Base-by-base conservation (phyloP, 495 filamentous ascomycete genomes). In the Physcia stellaris region DNA sequence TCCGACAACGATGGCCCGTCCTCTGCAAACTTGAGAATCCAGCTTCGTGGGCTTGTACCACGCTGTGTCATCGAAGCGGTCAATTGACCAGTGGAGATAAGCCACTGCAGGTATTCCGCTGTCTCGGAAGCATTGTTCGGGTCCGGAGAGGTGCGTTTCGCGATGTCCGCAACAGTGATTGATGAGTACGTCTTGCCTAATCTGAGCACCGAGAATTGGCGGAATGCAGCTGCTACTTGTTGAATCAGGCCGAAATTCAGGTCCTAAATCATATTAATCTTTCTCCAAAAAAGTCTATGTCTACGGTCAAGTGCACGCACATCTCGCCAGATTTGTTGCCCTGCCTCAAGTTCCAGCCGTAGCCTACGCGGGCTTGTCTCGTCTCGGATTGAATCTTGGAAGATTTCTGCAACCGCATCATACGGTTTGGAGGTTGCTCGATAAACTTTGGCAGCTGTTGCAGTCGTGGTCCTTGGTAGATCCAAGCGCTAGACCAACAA, bases 341-440 rank as follows among this genome's bases (percentile, higher is more conserved):
- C 72, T 11, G 58, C 50, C 15, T 76, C 63, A 23, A 69, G 59
- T 51, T 87, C 81, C 7, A 63, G 57, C 42, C 63, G 63, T 15
- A 90, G 59, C 41, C 59, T 65, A 2, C 61, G 56, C 10, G 68
- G 60, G 35, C 77, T 67, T 11, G 41, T 28, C 19, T 43, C 49
- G 4, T 43, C 41, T 7, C 23, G 18, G n/a, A 49, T 39, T 1
- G 68, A 63, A 27, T 64, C 55, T 48, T 75, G 68, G 48, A 93
- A 96, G 5, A 75, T 64, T 5, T 69, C 63, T 4, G 74, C 81
- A 24, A 94, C 56, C 19, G 66, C 58, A 4, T 77, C 59, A 53
- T 96, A 94, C 12, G 82, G 71, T 47, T 73, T 84, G 24, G 72
- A 67, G 15, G 83, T 46, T 4, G 62, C 57, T 32, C 66, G 66